Evolutionary conservation across 2,329 filamentous ascomycete species (phyloP), one percentile per base, ranked within the genome.

Genomic region (Botryotinia calthae): DNA sequence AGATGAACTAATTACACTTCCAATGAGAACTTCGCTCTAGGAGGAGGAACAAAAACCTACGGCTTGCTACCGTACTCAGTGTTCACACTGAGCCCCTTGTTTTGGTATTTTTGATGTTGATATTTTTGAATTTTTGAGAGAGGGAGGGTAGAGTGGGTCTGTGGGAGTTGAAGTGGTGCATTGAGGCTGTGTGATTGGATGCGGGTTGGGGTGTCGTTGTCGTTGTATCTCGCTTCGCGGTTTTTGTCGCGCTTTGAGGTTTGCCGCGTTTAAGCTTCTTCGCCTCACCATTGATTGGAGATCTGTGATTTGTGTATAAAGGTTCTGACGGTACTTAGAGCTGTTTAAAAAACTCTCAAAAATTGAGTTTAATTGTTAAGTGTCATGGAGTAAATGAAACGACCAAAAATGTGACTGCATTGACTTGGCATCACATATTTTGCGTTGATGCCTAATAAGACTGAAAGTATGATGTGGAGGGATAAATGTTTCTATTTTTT

Each of bases 71-170:
- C n/a, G 51, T 56, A 28, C 51, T 2, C 9, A 7, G 61, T 42
- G 61, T 7, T 2, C 14, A 63, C 37, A 63, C n/a, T 22, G 9
- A 18, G n/a, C 6, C 12, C 2, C 1, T 20, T 66, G 46, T 54
- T 66, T 66, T 66, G 63, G 4, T n/a, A 1, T 54, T 66, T 66
- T 54, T 3, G 20, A 28, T 54, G 1, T 40, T 40, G 28, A 7
- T 9, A 12, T 66, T 40, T 40, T 54, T 1, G 51, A 1, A 2
- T 20, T 37, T 66, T 66, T 4, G 12, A 18, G 14, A 22, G 6
- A 22, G 10, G 5, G 77, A 81, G 9, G 81, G 75, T 66, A 80
- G 75, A 12, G 72, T 78, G 56, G 82, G 83, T 74, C 72, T 84
- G 71, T 80, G 82, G 28, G 73, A 73, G 28, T 67, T 83, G 70